Evolutionary conservation across 116 monocot genomes (phyloP).

Genomic region (Phalaenopsis hybrid): DNA sequence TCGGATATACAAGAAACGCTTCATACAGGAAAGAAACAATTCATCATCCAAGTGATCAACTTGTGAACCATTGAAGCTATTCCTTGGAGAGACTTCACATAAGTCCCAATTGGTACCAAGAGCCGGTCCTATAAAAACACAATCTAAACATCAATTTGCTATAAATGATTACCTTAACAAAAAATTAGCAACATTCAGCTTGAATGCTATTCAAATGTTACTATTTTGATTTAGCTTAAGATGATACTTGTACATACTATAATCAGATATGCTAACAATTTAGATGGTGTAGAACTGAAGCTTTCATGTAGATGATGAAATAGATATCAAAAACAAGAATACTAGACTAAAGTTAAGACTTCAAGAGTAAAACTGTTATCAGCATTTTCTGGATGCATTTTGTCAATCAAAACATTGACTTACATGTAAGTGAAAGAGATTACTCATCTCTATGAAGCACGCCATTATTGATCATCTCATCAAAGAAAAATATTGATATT

Average conservation of each 20-base stretch:
- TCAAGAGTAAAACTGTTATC: not conserved
- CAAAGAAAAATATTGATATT: not conserved
- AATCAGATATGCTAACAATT: not conserved
- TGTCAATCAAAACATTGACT: not conserved
- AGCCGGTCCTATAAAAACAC: constrained; percentile 23
- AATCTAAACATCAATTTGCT: constrained; percentile 7
- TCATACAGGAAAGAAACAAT: constrained; percentile 71
- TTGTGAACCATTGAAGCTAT: constrained; percentile 4
- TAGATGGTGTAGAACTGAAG: not conserved
- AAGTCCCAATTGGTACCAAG: not conserved
- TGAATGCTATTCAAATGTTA: not conserved
- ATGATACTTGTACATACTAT: not conserved
- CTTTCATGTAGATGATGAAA: not conserved
- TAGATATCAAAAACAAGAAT: not conserved
- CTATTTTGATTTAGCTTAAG: not conserved
- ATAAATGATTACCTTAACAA: not conserved
- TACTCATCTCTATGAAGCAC: not conserved
- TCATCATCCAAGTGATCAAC: constrained; percentile 24
- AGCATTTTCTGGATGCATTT: not conserved
- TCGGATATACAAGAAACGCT: constrained; percentile 82
- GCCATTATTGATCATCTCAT: not conserved
- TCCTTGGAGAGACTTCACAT: constrained; percentile 1
- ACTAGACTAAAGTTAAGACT: not conserved
- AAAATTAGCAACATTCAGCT: not conserved
- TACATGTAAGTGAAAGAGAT: not conserved